A percentile compares a stretch with the other conserved stretches of the same genome.
These are phyloP conservation scores for Bacidia rubella DNA, from an alignment of 495 filamentous ascomycete genomes.

Conservation along the genomic window DNA sequence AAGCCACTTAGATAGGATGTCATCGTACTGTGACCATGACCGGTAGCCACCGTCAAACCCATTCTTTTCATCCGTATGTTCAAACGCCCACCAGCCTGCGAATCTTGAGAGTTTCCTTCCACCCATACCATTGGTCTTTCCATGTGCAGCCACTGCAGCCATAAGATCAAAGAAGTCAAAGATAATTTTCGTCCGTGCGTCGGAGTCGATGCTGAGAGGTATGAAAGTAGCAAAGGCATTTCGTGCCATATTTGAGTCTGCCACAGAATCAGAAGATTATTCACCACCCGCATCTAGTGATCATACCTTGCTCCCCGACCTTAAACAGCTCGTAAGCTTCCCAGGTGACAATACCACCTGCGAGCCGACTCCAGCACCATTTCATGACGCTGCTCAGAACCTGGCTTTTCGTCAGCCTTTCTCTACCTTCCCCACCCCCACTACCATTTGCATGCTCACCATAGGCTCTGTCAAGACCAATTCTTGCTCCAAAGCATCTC, in stretches of 20 bases:
- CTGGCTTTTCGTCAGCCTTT: slow-evolving; percentile 28
- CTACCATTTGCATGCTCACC: slow-evolving; percentile 36
- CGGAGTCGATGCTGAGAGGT: slow-evolving; percentile 81
- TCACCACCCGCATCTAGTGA: not conserved
- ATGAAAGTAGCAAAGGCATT: slow-evolving; percentile 96
- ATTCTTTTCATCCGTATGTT: slow-evolving; percentile 66
- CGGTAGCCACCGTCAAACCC: slow-evolving; percentile 96
- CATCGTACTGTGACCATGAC: slow-evolving; percentile 56
- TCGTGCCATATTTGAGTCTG: slow-evolving; percentile 83
- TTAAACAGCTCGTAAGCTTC: slow-evolving; percentile 93
- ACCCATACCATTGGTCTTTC: slow-evolving; percentile 84
- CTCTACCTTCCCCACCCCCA: not conserved
- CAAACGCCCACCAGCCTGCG: slow-evolving; percentile 98
- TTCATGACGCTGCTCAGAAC: slow-evolving; percentile 89
- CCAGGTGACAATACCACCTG: slow-evolving; percentile 90
- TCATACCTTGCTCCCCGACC: slow-evolving; percentile 78
- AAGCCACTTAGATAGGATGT: not conserved
- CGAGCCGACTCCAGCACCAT: slow-evolving; percentile 95
- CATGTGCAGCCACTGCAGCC: slow-evolving; percentile 66
- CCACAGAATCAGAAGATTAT: not conserved
- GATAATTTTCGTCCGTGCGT: slow-evolving; percentile 75
- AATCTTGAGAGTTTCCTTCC: slow-evolving; percentile 89
- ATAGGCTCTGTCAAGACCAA: slow-evolving; percentile 87
- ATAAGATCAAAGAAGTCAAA: slow-evolving; percentile 95
- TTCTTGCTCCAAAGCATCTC: slow-evolving; percentile 67